Percentiles rank a stretch among this genome's conserved stretches.
phyloP scores from a whole-genome alignment of 2,329 filamentous ascomycete genomes.

The Calonectria crousiana region DNA sequence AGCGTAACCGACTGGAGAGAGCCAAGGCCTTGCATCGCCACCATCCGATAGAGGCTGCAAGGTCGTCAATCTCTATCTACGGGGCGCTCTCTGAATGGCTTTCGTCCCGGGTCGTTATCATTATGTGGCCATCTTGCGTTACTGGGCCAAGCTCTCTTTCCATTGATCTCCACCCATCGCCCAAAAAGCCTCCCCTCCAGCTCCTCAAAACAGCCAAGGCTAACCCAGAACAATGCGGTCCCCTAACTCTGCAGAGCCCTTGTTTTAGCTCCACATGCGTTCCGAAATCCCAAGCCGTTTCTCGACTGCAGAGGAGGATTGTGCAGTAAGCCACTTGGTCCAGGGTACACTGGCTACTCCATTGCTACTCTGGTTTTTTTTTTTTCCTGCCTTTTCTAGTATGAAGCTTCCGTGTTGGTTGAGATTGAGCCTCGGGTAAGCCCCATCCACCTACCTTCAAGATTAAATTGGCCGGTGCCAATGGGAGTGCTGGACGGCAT shows the following conservation, averaged over 20 bases:
- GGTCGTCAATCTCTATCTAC: background rate
- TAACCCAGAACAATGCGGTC: slow-evolving; percentile 13
- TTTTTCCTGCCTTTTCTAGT: background rate
- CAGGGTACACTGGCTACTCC: slow-evolving; percentile 36
- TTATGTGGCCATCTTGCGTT: slow-evolving; percentile 2
- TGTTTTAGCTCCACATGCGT: slow-evolving; percentile 30
- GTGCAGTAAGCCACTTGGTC: slow-evolving; percentile 37
- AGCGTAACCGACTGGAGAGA: background rate
- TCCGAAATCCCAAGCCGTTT: slow-evolving; percentile 33
- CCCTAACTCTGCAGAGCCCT: slow-evolving; percentile 10
- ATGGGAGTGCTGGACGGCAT: background rate
- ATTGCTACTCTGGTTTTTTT: slow-evolving; percentile 14
- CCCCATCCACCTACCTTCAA: background rate
- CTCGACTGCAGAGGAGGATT: slow-evolving; percentile 30
- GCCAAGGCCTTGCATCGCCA: background rate
- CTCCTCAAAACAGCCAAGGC: background rate
- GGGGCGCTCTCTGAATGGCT: background rate
- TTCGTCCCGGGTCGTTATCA: background rate
- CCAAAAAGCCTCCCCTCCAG: slow-evolving; percentile 12
- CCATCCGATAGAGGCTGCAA: background rate
- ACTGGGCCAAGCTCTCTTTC: background rate
- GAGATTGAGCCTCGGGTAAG: slow-evolving; percentile 3
- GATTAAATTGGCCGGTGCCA: background rate
- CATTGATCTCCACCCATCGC: background rate
- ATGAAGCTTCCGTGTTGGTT: background rate